Conservation (phyloP, 345 rosid species). For the Eucalyptus regnans region DNA sequence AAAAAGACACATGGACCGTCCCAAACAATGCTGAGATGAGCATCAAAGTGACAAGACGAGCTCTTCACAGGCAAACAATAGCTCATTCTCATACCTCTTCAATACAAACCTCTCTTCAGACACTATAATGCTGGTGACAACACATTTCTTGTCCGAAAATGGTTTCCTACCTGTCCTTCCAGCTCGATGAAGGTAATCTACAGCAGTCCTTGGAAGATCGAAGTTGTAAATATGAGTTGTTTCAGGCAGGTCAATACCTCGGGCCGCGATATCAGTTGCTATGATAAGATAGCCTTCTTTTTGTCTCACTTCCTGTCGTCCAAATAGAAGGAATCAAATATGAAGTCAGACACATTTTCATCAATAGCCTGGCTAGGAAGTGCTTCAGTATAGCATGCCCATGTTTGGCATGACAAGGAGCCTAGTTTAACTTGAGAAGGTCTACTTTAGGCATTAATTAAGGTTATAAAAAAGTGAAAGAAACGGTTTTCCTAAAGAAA, state of each 20-base stretch:
- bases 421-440: not conserved
- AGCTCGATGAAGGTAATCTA: constrained; percentile 83
- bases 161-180: constrained; percentile 94
- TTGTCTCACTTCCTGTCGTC: constrained; percentile 56
- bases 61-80: constrained; percentile 67
- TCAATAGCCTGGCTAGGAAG: not conserved
- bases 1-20: not conserved
- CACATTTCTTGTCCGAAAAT: constrained; percentile 66
- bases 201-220: constrained; percentile 69
- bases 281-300: constrained; percentile 79
- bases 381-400: not conserved
- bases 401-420: not conserved
- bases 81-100: constrained; percentile 81
- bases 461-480: not conserved
- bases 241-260: constrained; percentile 87
- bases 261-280: constrained; percentile 86
- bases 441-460: not conserved
- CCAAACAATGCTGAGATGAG: not conserved
- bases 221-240: constrained; percentile 91
- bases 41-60: not conserved
- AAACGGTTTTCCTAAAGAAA: not conserved
- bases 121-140: constrained; percentile 52
- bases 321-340: not conserved
- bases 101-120: constrained; percentile 79
- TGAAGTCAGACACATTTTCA: not conserved